Conservation (phyloP, 768 basidiomycete species). For the Pleurotus sapidus region DNA sequence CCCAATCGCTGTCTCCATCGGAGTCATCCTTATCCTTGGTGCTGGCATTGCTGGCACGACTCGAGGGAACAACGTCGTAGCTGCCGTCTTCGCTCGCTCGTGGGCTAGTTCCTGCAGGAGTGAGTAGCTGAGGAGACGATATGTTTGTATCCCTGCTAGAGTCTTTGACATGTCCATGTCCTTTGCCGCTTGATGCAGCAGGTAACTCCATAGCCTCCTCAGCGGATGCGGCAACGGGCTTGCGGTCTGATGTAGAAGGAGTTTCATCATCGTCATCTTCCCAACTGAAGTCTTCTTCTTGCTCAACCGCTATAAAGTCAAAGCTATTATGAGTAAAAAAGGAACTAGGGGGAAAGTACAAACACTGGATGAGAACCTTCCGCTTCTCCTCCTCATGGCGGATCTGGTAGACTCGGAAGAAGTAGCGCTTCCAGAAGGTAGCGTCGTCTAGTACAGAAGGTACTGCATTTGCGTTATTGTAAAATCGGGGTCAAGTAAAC, state of each 20-base stretch:
- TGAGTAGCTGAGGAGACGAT: constrained; percentile 30
- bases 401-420: constrained; percentile 85
- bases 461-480: constrained; percentile 41
- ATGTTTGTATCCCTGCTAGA: constrained; percentile 10
- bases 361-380: constrained; percentile 74
- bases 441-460: constrained; percentile 61
- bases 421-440: constrained; percentile 85
- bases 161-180: constrained; percentile 1
- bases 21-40: constrained; percentile 29
- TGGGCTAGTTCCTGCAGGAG: constrained; percentile 37
- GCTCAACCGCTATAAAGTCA: constrained; percentile 51
- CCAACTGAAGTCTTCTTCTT: constrained; percentile 91
- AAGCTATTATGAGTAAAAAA: not conserved
- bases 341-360: constrained; percentile 11
- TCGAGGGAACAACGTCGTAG: constrained; percentile 64
- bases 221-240: not conserved
- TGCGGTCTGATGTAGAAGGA: constrained; percentile 11
- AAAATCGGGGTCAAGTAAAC: not conserved
- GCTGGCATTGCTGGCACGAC: constrained; percentile 43
- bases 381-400: constrained; percentile 75
- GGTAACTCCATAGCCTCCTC: not conserved
- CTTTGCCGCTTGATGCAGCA: not conserved
- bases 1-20: constrained; percentile 65
- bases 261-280: constrained; percentile 89
- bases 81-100: constrained; percentile 64